These are phyloP conservation scores for Hippophae gyantsensis DNA, from an alignment of 306 rosid genomes.

Conservation along the genomic window DNA sequence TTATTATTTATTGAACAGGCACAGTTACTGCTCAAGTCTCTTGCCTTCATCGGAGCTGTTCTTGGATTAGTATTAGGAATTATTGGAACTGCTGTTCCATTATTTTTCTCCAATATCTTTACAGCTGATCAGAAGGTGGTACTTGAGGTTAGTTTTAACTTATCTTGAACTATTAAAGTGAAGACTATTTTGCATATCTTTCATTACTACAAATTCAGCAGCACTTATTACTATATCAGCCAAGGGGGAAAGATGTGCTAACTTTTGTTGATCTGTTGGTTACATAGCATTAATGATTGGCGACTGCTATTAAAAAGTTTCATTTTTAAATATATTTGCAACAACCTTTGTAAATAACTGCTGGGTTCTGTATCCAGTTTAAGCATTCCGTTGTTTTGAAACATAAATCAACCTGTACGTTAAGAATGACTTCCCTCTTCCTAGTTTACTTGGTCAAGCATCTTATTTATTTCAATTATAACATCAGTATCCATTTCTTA, in stretches of 20 bases:
- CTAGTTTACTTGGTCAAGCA: neutral
- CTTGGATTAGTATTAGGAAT: conserved; percentile 57
- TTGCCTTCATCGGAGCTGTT: conserved; percentile 51
- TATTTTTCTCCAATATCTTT: conserved; percentile 68
- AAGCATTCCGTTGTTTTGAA: too few relatives aligned
- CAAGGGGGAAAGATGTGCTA: too few relatives aligned
- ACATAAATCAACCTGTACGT: too few relatives aligned
- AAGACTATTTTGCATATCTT: neutral
- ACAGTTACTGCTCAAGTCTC: conserved; percentile 64
- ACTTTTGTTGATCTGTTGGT: too few relatives aligned
- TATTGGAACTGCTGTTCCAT: conserved; percentile 66
- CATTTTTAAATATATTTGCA: too few relatives aligned
- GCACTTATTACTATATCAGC: too few relatives aligned
- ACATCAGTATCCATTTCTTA: neutral
- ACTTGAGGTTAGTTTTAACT: conserved; percentile 50
- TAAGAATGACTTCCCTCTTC: neutral
- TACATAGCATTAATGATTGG: too few relatives aligned
- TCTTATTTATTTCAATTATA: neutral
- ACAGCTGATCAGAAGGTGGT: conserved; percentile 66
- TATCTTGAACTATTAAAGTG: conserved; percentile 5
- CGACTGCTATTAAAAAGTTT: too few relatives aligned
- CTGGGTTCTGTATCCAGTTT: too few relatives aligned
- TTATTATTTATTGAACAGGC: conserved; percentile 44
- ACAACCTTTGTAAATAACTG: too few relatives aligned
- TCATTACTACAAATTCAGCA: too few relatives aligned